phyloP scores from a whole-genome alignment of 2,329 filamentous ascomycete species.

The Ramularia endophylla region DNA sequence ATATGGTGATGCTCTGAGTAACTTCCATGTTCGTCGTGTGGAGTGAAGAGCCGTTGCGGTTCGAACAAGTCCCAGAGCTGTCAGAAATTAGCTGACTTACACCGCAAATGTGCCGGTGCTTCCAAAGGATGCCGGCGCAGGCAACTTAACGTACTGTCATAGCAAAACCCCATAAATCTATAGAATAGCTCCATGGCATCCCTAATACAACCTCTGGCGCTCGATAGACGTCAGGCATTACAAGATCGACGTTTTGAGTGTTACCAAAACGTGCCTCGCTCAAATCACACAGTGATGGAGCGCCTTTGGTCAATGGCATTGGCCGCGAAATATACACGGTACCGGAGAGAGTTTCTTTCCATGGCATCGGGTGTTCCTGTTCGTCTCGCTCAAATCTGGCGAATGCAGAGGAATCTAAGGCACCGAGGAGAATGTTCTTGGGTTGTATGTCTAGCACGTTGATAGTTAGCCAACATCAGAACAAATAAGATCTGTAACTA shows the following conservation, averaged over 20 bases:
- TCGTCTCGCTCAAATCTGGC: conserved; percentile 30
- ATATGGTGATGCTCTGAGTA: conserved; percentile 25
- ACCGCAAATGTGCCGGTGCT: background rate
- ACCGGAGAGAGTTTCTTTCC: conserved; percentile 25
- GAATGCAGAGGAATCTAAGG: conserved; percentile 28
- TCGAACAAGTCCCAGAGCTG: conserved; percentile 37
- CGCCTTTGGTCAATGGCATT: conserved; percentile 29
- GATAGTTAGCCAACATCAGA: background rate
- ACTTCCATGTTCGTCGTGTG: conserved; percentile 17
- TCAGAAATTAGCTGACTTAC: too few species aligned
- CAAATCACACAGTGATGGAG: conserved; percentile 32
- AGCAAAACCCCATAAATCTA: conserved; percentile 38
- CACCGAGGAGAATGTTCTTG: conserved; percentile 34
- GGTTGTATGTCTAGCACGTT: conserved; percentile 31
- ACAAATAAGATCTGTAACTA: background rate
- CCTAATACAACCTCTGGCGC: conserved; percentile 36
- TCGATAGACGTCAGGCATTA: conserved; percentile 34
- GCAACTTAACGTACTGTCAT: conserved; percentile 28
- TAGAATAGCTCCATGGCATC: conserved; percentile 31
- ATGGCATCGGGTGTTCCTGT: conserved; percentile 26
- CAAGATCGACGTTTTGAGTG: conserved; percentile 24
- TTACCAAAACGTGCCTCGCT: conserved; percentile 35
- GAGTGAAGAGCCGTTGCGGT: conserved; percentile 28
- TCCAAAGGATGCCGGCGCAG: too few species aligned
- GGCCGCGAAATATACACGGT: conserved; percentile 32